Percentiles rank a stretch among this genome's conserved stretches.
These are phyloP conservation scores for Puccinia hordei DNA, from an alignment of 1,284 basidiomycete species.

Conservation along the genomic window DNA sequence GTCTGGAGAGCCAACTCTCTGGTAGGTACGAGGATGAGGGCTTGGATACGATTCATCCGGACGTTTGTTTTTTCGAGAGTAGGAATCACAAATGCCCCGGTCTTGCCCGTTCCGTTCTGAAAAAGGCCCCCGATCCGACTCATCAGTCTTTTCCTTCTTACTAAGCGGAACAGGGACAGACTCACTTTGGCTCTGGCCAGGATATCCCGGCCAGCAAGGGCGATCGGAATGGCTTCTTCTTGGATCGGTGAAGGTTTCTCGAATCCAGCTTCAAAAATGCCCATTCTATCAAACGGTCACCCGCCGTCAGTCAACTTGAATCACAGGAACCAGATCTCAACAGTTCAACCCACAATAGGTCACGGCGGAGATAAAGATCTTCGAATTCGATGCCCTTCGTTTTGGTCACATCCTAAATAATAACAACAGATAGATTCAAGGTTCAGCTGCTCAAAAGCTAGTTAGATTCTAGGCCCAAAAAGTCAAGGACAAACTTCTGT, in stretches of 20 bases:
- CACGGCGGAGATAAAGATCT: conserved; percentile 66
- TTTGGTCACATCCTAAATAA: conserved; percentile 73
- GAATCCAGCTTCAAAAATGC: conserved; percentile 94
- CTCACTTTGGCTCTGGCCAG: conserved; percentile 71
- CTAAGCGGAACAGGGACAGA: conserved; percentile 40
- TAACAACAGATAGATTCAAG: too few relatives aligned
- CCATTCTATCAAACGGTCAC: conserved; percentile 72
- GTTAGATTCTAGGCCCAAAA: background rate
- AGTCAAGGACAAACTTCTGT: conserved; percentile 67
- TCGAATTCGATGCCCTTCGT: conserved; percentile 91
- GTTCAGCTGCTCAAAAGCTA: conserved; percentile 18
- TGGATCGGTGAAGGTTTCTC: conserved; percentile 96
- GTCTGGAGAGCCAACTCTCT: conserved; percentile 95
- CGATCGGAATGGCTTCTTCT: conserved; percentile 75
- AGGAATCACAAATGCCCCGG: conserved; percentile 97
- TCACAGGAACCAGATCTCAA: conserved; percentile 54
- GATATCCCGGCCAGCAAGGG: conserved; percentile 68
- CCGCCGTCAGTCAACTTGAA: conserved; percentile 61
- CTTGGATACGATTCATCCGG: conserved; percentile 85
- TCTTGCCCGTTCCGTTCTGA: conserved; percentile 63
- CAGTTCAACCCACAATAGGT: conserved; percentile 35
- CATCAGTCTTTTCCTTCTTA: background rate
- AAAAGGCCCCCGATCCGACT: background rate
- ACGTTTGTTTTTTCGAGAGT: conserved; percentile 90
- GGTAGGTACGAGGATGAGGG: conserved; percentile 87